phyloP scores from a whole-genome alignment of 140 eudicot species.

The Flaveria floridana region DNA sequence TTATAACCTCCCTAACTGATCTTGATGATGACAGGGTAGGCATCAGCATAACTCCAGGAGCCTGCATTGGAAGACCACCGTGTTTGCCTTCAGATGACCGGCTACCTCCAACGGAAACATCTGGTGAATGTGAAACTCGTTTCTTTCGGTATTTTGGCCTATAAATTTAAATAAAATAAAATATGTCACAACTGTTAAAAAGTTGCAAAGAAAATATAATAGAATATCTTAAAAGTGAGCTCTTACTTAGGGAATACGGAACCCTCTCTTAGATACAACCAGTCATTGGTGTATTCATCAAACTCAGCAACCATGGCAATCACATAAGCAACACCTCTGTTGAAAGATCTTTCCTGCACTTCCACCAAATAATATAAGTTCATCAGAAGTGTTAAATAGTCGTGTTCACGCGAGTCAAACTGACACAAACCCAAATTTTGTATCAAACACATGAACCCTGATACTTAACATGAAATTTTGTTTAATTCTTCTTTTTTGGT shows the following conservation, averaged over 20 bases:
- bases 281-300: slow-evolving; percentile 94
- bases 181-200: slow-evolving; percentile 6
- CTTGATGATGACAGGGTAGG: slow-evolving; percentile 68
- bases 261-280: slow-evolving; percentile 96
- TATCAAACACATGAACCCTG: too few species aligned
- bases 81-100: slow-evolving; percentile 37
- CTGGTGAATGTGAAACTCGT: slow-evolving; percentile 44
- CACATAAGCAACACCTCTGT: slow-evolving; percentile 76
- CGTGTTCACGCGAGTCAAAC: background rate
- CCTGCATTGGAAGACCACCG: slow-evolving; percentile 37
- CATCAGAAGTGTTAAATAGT: background rate
- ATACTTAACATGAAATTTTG: background rate
- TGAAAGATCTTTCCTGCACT: slow-evolving; percentile 82
- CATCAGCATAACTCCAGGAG: slow-evolving; percentile 54
- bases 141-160: slow-evolving; percentile 92
- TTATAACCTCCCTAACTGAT: slow-evolving; percentile 74
- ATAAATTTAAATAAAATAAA: background rate
- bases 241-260: slow-evolving; percentile 84
- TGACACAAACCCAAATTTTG: background rate
- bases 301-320: slow-evolving; percentile 94
- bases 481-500: background rate
- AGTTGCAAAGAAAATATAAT: background rate
- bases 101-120: slow-evolving; percentile 44
- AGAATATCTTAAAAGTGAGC: background rate
- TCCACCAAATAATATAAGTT: slow-evolving; percentile 1